phyloP scores from a whole-genome alignment of 495 filamentous ascomycete species.

The Podospora appendiculata region DNA sequence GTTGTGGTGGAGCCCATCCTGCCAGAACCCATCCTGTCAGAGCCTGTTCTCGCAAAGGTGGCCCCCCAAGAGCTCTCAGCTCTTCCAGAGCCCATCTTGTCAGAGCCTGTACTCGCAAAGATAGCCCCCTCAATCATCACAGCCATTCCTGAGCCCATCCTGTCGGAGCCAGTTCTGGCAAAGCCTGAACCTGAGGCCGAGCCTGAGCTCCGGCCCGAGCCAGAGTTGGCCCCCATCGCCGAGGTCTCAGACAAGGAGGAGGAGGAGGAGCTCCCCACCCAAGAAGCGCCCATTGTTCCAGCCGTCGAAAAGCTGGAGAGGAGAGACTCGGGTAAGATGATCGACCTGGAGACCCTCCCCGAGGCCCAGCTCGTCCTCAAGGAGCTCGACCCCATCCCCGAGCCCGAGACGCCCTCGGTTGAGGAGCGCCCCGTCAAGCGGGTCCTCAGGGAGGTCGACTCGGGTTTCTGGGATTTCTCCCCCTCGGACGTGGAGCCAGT shows the following conservation, averaged over 20 bases:
- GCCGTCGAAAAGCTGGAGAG: slow-evolving; percentile 7
- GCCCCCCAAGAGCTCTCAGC: neutral
- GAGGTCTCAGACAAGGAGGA: neutral
- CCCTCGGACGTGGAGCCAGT: slow-evolving; percentile 10
- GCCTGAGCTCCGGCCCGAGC: slow-evolving; percentile 4
- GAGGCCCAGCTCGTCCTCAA: slow-evolving; percentile 7
- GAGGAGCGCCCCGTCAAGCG: slow-evolving; percentile 1
- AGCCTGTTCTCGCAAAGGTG: neutral
- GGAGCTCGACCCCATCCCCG: slow-evolving; percentile 8
- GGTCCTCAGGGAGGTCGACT: slow-evolving; percentile 20
- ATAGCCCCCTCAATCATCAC: neutral
- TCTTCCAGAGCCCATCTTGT: too few species aligned
- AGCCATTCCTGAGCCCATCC: too few species aligned
- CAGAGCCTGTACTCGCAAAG: neutral
- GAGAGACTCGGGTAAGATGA: slow-evolving; percentile 20
- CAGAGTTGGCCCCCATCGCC: neutral
- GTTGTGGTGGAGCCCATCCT: too few species aligned
- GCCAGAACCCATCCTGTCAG: neutral
- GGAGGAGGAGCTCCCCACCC: neutral
- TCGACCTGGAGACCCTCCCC: slow-evolving; percentile 13
- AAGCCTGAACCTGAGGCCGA: slow-evolving; percentile 1
- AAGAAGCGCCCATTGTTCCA: neutral
- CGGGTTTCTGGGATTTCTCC: slow-evolving; percentile 23
- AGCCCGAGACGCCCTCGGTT: slow-evolving; percentile 3
- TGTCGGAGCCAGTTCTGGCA: neutral